phyloP scores from a whole-genome alignment of 805 yeast genomes.

The Wickerhamiella kazuoi region DNA sequence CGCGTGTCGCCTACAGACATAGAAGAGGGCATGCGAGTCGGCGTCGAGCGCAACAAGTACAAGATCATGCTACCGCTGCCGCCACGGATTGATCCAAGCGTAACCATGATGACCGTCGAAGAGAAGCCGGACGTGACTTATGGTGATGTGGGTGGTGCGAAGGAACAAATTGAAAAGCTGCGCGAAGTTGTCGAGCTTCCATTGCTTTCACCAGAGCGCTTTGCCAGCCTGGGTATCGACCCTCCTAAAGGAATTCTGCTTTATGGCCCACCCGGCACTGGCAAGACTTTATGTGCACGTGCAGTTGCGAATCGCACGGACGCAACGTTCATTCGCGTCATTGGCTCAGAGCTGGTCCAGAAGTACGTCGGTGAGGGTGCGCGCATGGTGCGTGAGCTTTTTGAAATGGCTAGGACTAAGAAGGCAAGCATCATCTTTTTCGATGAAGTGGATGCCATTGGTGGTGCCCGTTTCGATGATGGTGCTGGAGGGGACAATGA shows the following conservation, averaged over 20 bases:
- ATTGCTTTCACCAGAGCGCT: constrained; percentile 84
- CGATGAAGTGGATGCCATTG: constrained; percentile 97
- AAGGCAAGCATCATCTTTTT: constrained; percentile 96
- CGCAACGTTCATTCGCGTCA: constrained; percentile 94
- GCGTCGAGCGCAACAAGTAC: constrained; percentile 93
- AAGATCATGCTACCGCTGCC: constrained; percentile 95
- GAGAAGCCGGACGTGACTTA: constrained; percentile 98
- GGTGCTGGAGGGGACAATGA: constrained; percentile 51
- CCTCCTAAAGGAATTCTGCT: constrained; percentile 96
- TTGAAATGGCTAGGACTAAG: constrained; percentile 97
- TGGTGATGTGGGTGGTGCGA: constrained; percentile 96
- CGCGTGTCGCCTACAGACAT: constrained; percentile 96
- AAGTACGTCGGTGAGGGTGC: constrained; percentile 99
- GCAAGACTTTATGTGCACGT: constrained; percentile 94
- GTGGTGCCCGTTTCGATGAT: constrained; percentile 99
- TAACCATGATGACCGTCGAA: constrained; percentile 99
- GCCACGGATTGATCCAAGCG: constrained; percentile 93
- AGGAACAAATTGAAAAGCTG: constrained; percentile 91
- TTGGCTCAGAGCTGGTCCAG: constrained; percentile 96
- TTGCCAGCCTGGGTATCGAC: constrained; percentile 91
- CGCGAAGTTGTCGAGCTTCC: constrained; percentile 95
- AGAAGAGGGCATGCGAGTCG: constrained; percentile 99
- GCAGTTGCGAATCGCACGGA: constrained; percentile 99
- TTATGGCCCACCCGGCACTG: constrained; percentile 98
- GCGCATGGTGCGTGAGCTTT: constrained; percentile 95